Conservation (phyloP, 257 asterid species). For the Linderniella brevidens region DNA sequence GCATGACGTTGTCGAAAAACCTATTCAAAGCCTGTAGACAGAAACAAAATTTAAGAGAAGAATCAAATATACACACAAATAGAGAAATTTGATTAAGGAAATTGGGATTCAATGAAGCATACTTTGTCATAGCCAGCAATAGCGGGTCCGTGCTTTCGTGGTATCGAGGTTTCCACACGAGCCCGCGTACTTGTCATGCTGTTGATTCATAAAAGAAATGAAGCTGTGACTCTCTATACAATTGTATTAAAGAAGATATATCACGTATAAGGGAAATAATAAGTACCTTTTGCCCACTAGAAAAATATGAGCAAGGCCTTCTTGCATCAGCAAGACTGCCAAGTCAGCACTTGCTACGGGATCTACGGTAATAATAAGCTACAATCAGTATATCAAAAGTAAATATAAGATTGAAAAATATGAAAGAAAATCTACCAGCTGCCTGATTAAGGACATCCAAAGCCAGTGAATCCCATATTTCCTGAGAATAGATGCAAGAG, state of each 20-base stretch:
- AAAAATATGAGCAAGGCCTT: constrained; percentile 72
- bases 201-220: constrained; percentile 16
- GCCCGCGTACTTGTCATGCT: constrained; percentile 74
- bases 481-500: constrained; percentile 19
- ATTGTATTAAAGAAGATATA: no score
- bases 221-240: background rate
- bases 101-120: constrained; percentile 12
- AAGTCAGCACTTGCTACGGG: constrained; percentile 92
- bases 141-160: constrained; percentile 96
- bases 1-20: constrained; percentile 68
- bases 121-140: constrained; percentile 92
- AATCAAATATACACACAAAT: background rate
- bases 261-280: background rate
- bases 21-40: constrained; percentile 68
- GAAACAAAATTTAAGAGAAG: constrained; percentile 5
- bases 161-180: constrained; percentile 86
- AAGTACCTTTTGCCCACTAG: constrained; percentile 84
- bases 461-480: constrained; percentile 75
- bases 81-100: background rate
- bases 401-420: background rate
- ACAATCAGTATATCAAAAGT: background rate
- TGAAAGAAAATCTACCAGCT: constrained; percentile 36
- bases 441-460: constrained; percentile 70
- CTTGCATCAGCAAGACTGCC: constrained; percentile 93
- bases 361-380: constrained; percentile 24